Evolutionary conservation across 352 stramenopile species (phyloP).

Genomic region (Phytophthora boehmeriae): DNA sequence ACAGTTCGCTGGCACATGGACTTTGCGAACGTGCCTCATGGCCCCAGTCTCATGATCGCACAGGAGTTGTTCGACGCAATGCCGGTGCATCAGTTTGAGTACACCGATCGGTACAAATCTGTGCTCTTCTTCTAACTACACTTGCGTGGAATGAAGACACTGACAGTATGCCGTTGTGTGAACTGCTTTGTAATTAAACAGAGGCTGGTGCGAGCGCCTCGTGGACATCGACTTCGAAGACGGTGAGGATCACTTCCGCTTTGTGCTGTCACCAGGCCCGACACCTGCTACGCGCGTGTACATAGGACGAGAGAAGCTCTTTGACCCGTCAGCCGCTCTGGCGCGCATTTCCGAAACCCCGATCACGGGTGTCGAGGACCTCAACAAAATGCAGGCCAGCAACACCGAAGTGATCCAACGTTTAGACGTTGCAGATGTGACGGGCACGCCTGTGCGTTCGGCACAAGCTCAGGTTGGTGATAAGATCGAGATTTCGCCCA

Average conservation of each 20-base stretch:
- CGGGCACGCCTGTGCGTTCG: slow-evolving; percentile 52
- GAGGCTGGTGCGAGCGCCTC: slow-evolving; percentile 94
- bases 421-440: slow-evolving; percentile 54
- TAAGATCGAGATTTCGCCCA: slow-evolving; percentile 94
- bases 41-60: slow-evolving; percentile 88
- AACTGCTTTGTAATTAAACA: slow-evolving; percentile 25
- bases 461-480: slow-evolving; percentile 74
- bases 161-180: slow-evolving; percentile 4
- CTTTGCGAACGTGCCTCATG: slow-evolving; percentile 74
- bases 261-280: slow-evolving; percentile 92
- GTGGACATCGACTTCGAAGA: slow-evolving; percentile 91
- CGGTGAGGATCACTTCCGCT: slow-evolving; percentile 88
- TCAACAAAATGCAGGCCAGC: slow-evolving; percentile 30
- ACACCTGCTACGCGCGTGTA: slow-evolving; percentile 92
- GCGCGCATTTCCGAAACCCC: slow-evolving; percentile 31
- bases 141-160: neutral
- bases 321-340: slow-evolving; percentile 53
- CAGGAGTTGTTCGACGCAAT: slow-evolving; percentile 96
- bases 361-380: slow-evolving; percentile 32
- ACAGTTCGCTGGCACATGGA: slow-evolving; percentile 89
- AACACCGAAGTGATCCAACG: slow-evolving; percentile 31
- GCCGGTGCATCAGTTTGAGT: slow-evolving; percentile 96
- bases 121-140: neutral
- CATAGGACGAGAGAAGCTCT: slow-evolving; percentile 83
- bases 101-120: slow-evolving; percentile 76